These are phyloP conservation scores for Ceratobasidium sp. DNA, from an alignment of 1,284 basidiomycete species.

Conservation along the genomic window DNA sequence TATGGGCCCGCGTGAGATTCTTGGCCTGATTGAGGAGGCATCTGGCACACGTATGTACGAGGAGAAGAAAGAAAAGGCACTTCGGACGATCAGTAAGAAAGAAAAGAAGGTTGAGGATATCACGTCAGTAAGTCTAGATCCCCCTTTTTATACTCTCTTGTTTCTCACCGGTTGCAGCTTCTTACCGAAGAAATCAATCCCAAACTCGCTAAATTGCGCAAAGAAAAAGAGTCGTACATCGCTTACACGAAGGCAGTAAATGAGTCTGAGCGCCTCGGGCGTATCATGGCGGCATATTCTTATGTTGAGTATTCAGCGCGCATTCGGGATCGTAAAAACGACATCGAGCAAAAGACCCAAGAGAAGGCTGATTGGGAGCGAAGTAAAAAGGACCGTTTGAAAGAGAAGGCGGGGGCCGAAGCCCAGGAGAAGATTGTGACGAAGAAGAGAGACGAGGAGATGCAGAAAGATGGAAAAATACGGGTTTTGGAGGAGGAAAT, in stretches of 20 bases:
- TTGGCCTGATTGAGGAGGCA: constrained; percentile 99
- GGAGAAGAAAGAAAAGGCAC: constrained; percentile 97
- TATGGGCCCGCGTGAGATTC: constrained; percentile 98
- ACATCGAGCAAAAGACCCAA: constrained; percentile 50
- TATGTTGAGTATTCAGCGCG: constrained; percentile 75
- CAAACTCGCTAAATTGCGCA: constrained; percentile 91
- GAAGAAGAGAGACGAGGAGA: constrained; percentile 75
- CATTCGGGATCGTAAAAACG: constrained; percentile 65
- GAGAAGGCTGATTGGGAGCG: constrained; percentile 58
- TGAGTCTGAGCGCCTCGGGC: constrained; percentile 91
- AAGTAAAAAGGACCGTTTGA: constrained; percentile 60
- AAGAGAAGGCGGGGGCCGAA: constrained; percentile 63
- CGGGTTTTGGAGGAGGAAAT: constrained; percentile 85
- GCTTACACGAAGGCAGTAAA: constrained; percentile 91
- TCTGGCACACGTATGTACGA: constrained; percentile 99
- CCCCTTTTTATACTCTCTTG: background rate
- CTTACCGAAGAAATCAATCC: constrained; percentile 94
- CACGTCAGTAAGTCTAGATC: constrained; percentile 62
- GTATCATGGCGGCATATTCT: constrained; percentile 90
- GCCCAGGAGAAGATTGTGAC: constrained; percentile 68
- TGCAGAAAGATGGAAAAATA: constrained; percentile 83
- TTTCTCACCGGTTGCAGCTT: constrained; percentile 58
- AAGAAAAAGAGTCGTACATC: constrained; percentile 91
- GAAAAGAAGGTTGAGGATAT: constrained; percentile 97
- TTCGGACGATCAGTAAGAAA: constrained; percentile 98